Percentiles rank a stretch among this genome's conserved stretches.
Evolutionary conservation across 352 stramenopile genomes (phyloP).

Genomic region (Phytophthora tubulina): DNA sequence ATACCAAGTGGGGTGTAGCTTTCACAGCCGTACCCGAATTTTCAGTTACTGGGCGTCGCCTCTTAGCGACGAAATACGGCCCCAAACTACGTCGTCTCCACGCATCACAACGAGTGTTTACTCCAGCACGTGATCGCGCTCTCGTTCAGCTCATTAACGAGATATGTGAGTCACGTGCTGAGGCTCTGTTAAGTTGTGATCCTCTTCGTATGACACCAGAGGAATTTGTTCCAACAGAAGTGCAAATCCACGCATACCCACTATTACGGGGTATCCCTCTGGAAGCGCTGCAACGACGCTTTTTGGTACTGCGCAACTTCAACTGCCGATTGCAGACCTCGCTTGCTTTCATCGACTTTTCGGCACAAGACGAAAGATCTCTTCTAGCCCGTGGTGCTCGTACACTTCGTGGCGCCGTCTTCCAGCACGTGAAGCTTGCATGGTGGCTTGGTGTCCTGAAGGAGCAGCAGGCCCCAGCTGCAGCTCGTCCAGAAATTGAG

Average conservation of each 20-base stretch:
- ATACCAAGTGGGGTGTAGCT: conserved; percentile 87
- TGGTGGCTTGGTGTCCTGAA: conserved; percentile 91
- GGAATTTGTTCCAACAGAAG: conserved; percentile 77
- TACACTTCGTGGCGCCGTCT: conserved; percentile 74
- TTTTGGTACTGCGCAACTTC: conserved; percentile 90
- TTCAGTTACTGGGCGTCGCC: conserved; percentile 74
- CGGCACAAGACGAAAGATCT: conserved; percentile 64
- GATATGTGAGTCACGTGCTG: conserved; percentile 80
- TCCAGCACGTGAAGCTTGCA: conserved; percentile 90
- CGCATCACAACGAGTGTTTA: conserved; percentile 75
- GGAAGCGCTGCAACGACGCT: conserved; percentile 72
- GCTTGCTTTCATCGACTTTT: conserved; percentile 88
- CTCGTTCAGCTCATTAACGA: conserved; percentile 88
- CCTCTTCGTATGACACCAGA: conserved; percentile 86
- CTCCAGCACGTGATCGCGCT: conserved; percentile 68
- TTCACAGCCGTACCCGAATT: conserved; percentile 90
- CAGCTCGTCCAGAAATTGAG: conserved; percentile 85
- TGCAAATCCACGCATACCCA: conserved; percentile 67
- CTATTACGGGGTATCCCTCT: conserved; percentile 61
- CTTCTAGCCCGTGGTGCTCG: conserved; percentile 71
- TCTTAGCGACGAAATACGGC: conserved; percentile 81
- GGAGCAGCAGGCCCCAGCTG: conserved; percentile 85
- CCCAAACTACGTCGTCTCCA: conserved; percentile 71
- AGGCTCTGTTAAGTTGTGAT: conserved; percentile 82
- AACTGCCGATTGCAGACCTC: conserved; percentile 89